Evolutionary conservation across 805 yeast genomes (phyloP), one percentile per base, ranked within the genome.

Genomic region (Candida palmyrensis): DNA sequence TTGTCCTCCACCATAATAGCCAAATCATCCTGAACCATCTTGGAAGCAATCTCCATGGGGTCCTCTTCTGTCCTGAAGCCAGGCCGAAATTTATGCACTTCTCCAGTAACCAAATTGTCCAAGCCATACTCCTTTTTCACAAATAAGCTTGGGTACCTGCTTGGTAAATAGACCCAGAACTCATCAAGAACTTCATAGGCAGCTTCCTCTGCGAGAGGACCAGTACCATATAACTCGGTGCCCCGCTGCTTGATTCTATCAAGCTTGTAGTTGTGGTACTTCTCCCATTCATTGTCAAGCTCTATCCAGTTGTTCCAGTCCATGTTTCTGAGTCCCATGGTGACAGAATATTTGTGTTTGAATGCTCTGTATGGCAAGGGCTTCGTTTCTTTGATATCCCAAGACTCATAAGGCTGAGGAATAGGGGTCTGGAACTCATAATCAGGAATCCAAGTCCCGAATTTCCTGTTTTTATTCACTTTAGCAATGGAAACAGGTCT

Each of bases 321-420:
- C 81, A 78, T 71, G 37, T 59, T 60, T 41, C 86, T 59, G 27
- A 79, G 78, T 5, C 86, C 87, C 87, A 79, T 79, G 16, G 80
- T 79, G 30, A 79, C 68, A 43, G 60, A 69, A 48, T 79, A 79
- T 38, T 72, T 75, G 52, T 76, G 80, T 48, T 69, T 77, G 57
- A 79, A 80, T 0, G 86, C 83, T 30, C 84, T 59, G 46, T 77
- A 77, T n/a, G 82, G 79, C 23, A 74, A 47, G 1, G 83, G 82
- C 35, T 53, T 57, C 3, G 82, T 77, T 3, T 55, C 57, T 9
- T 55, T 52, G 30, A 71, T 51, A 35, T 70, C 67, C 81, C 81
- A 77, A 43, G 63, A 49, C 15, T 59, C 53, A 40, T 47, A 75
- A 7, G 71, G 65, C 18, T 52, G 47, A 5, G 82, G 82, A 1